These are phyloP conservation scores for Trichoderma aggressivum DNA, from an alignment of 2,329 filamentous ascomycete genomes.

Conservation along the genomic window DNA sequence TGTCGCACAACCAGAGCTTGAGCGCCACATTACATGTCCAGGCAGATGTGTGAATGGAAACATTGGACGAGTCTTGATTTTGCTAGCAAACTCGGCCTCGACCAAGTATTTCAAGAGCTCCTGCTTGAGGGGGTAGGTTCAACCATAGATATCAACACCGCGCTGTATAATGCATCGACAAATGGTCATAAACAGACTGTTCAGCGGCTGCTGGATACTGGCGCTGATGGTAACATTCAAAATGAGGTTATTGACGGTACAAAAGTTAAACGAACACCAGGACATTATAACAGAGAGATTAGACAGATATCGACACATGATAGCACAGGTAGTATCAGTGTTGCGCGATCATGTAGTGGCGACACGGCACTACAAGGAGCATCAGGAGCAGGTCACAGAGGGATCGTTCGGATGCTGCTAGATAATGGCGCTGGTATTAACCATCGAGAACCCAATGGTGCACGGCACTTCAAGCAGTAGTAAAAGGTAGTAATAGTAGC, in stretches of 20 bases:
- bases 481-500: too few species aligned
- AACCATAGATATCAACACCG: background rate
- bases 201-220: background rate
- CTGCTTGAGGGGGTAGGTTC: background rate
- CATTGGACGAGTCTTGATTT: background rate
- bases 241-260: background rate
- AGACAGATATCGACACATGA: too few species aligned
- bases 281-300: background rate
- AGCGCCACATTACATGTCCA: too few species aligned
- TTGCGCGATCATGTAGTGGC: too few species aligned
- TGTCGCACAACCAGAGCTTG: too few species aligned
- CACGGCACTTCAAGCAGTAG: too few species aligned
- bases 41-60: too few species aligned
- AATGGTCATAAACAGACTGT: background rate
- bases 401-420: background rate
- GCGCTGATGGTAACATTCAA: background rate
- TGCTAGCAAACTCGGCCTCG: background rate
- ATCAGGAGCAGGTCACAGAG: rapidly evolving
- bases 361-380: background rate
- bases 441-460: too few species aligned
- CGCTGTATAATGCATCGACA: background rate
- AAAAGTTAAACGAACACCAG: background rate
- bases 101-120: background rate
- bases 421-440: background rate
- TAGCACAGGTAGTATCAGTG: too few species aligned